These are phyloP conservation scores for Pachyrhizus erosus DNA, from an alignment of 306 rosid genomes.

Conservation along the genomic window DNA sequence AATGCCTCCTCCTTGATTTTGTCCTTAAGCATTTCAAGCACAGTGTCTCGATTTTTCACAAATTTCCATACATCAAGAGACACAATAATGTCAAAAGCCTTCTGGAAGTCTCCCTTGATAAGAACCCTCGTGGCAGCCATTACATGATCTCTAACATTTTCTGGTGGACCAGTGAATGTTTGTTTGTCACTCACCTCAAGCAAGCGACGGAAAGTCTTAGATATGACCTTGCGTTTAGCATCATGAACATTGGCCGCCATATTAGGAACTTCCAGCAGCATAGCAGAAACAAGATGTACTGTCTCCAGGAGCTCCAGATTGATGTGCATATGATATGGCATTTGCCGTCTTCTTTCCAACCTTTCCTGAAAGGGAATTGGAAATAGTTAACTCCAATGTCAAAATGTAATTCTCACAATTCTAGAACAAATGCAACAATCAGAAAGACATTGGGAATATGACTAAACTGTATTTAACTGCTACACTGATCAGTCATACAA, in stretches of 20 bases:
- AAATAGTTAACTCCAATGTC: background rate
- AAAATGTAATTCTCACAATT: conserved; percentile 7
- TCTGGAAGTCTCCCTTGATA: conserved; percentile 74
- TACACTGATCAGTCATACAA: background rate
- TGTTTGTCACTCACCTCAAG: conserved; percentile 87
- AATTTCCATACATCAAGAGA: conserved; percentile 95
- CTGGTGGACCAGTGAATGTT: conserved; percentile 93
- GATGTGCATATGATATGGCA: conserved; percentile 99
- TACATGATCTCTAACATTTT: conserved; percentile 90
- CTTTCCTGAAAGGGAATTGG: conserved; percentile 72
- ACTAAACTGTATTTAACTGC: background rate
- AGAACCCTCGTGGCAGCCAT: conserved; percentile 95
- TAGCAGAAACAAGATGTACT: conserved; percentile 90
- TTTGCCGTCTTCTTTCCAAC: conserved; percentile 93
- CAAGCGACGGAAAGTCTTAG: conserved; percentile 79
- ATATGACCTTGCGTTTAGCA: conserved; percentile 76
- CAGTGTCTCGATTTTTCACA: conserved; percentile 62
- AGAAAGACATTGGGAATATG: background rate
- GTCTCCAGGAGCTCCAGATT: conserved; percentile 94
- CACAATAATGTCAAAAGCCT: conserved; percentile 67
- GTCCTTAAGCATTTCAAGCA: conserved; percentile 78
- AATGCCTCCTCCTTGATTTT: conserved; percentile 94
- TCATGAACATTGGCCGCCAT: conserved; percentile 88
- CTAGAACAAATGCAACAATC: background rate
- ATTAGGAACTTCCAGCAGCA: conserved; percentile 97